These are phyloP conservation scores for Mariannaea elegans DNA, from an alignment of 2,329 filamentous ascomycete species.

Conservation along the genomic window DNA sequence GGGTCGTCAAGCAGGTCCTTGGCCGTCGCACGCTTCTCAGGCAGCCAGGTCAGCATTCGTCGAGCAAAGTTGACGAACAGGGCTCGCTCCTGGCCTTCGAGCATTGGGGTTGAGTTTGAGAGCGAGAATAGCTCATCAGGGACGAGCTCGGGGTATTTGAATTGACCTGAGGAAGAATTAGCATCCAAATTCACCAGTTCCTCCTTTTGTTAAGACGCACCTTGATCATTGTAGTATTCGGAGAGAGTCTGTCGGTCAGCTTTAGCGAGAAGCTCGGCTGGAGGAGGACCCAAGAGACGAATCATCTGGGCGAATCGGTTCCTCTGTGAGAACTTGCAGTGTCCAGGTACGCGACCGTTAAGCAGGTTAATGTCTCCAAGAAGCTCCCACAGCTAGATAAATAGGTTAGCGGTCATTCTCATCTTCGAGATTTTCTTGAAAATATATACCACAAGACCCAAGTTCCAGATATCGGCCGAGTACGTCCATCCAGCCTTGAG, in stretches of 20 bases:
- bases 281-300: conserved; percentile 40
- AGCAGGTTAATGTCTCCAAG: conserved; percentile 42
- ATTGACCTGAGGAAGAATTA: conserved; percentile 29
- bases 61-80: conserved; percentile 42
- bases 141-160: conserved; percentile 31
- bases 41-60: conserved; percentile 43
- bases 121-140: conserved; percentile 33
- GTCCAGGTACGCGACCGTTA: conserved; percentile 27
- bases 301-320: conserved; percentile 43
- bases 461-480: conserved; percentile 44
- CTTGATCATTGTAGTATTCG: conserved; percentile 32
- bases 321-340: conserved; percentile 35
- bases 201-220: conserved; percentile 9
- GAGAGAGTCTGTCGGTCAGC: conserved; percentile 31
- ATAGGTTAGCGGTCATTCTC: conserved; percentile 4
- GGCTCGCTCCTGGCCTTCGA: conserved; percentile 32
- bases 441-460: conserved; percentile 41
- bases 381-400: conserved; percentile 39
- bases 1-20: conserved; percentile 43
- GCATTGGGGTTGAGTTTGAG: conserved; percentile 29
- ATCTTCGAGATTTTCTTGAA: background rate
- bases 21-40: conserved; percentile 41
- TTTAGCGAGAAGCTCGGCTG: conserved; percentile 33
- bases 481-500: conserved; percentile 43
- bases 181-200: background rate